Evolutionary conservation across 139 green algal genomes (phyloP), one percentile per base, ranked within the genome.

Genomic region (Tetraselmis striata): DNA sequence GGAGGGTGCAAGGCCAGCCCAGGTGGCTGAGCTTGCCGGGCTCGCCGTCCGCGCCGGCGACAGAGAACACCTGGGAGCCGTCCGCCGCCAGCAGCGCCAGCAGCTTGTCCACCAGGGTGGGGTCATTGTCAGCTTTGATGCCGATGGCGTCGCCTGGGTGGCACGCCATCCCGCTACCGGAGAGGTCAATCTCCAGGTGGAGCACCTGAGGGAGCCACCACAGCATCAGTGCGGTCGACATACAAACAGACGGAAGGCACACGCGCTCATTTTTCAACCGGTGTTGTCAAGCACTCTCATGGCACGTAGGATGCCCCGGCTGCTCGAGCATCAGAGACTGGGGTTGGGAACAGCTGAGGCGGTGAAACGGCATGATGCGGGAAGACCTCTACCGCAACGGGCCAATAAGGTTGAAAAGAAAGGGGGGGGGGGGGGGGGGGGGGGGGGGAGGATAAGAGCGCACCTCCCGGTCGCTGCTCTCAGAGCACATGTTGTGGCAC

Each of bases 131-230:
- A 1, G 94, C 92, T 27, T 95, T 78, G 2, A 99, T 75, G 23
- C 93, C 96, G 0, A 99, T 80, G 5, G 92, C 90, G 86, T 98
- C 96, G 18, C 96, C 96, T 0, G 95, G 90, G 23, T 85, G 77
- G 31, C 93, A 98, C 11, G 30, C 32, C 76, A 98, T 92, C 82
- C 91, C 90, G 76, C 86, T 94, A 75, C 82, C 88, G 0, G 59
- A 27, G 0, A 98, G 29, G 80, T 95, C 92, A 0, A 99, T 59
- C 85, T 95, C 91, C 75, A 98, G 24, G 83, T 98, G 94, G 58
- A 98, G 83, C 75, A 99, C 95, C 86, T 89, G 81, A n/a, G n/a
- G n/a, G n/a, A n/a, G n/a, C n/a, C n/a, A n/a, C n/a, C n/a, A n/a
- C n/a, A n/a, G n/a, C n/a, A n/a, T n/a, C n/a, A n/a, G n/a, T n/a